These are phyloP conservation scores for Entamoeba histolytica DNA, from an alignment of 208 protist genomes.

Conservation along the genomic window DNA sequence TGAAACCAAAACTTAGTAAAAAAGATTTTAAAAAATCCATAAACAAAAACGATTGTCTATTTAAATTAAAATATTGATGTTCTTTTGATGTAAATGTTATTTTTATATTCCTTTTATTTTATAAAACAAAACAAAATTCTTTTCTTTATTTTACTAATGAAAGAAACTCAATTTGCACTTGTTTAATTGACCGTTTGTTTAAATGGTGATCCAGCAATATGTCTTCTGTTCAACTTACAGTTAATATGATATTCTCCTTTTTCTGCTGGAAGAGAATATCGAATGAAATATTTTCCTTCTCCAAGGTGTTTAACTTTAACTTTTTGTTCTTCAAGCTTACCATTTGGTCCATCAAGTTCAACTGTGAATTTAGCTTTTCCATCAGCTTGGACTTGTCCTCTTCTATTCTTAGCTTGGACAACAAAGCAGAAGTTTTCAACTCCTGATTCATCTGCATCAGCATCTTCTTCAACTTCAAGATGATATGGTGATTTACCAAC, in stretches of 20 bases:
- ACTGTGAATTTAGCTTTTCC: not conserved
- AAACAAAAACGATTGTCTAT: too few relatives aligned
- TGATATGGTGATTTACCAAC: not conserved
- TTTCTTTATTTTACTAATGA: too few relatives aligned
- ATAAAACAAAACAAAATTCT: too few relatives aligned
- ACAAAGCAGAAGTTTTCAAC: not conserved
- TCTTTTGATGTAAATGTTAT: too few relatives aligned
- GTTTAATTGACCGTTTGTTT: not conserved
- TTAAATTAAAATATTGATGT: too few relatives aligned
- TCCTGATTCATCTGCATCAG: not conserved
- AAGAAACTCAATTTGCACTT: too few relatives aligned
- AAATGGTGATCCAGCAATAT: not conserved
- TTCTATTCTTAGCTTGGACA: not conserved
- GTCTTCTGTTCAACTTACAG: not conserved
- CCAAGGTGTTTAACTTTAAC: not conserved
- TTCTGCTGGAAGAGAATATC: not conserved
- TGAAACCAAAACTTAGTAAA: too few relatives aligned
- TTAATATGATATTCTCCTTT: not conserved
- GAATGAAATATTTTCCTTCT: not conserved
- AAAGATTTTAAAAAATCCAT: too few relatives aligned
- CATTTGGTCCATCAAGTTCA: not conserved
- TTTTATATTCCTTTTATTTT: too few relatives aligned
- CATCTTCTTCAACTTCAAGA: not conserved
- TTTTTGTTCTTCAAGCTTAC: not conserved
- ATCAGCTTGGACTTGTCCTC: not conserved